Evolutionary conservation across 768 basidiomycete species (phyloP), one percentile per base, ranked within the genome.

Genomic region (Sistotremastrum suecicum): DNA sequence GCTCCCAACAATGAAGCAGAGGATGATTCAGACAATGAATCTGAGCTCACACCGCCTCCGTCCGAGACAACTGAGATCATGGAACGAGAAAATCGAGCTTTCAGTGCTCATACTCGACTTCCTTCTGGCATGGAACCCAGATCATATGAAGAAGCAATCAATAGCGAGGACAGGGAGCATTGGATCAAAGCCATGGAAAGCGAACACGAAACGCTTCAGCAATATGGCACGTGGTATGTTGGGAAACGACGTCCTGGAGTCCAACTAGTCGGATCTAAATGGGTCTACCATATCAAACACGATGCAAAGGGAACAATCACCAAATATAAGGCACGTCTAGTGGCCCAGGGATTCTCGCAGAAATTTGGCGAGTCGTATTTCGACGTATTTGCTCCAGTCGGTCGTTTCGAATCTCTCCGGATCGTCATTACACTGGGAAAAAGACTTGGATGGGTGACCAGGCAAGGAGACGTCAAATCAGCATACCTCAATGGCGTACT

Each of bases 291-390:
- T 3, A 35, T 52, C 31, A 63, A 61, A 44, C 33, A 39, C 30
- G 49, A 59, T 39, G 38, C 36, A 11, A n/a, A 2, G 6, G 57
- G 56, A 6, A 45, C 37, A 3, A 39, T 59, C 28, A 36, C 38
- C 4, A 49, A 51, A 7, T 48, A 52, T 48, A 59, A 61, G 44
- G 56, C 54, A 7, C 41, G 60, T 29, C 47, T 59, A 12, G 58
- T 58, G 9, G 61, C 59, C 0, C 51, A 56, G 38, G 61, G 62
- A 0, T 61, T 53, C 50, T 42, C 53, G 2, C 62, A 63, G 42
- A 40, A 51, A 1, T 44, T 49, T 5, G 58, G 60, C 6, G 35
- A 40, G 39, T 40, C n/a, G n/a, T n/a, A n/a, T n/a, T n/a, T n/a
- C n/a, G n/a, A n/a, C n/a, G n/a, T n/a, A n/a, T n/a, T n/a, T n/a